phyloP scores from a whole-genome alignment of 371 early-diverging fungal genomes.

The Vairimorpha necatrix region DNA sequence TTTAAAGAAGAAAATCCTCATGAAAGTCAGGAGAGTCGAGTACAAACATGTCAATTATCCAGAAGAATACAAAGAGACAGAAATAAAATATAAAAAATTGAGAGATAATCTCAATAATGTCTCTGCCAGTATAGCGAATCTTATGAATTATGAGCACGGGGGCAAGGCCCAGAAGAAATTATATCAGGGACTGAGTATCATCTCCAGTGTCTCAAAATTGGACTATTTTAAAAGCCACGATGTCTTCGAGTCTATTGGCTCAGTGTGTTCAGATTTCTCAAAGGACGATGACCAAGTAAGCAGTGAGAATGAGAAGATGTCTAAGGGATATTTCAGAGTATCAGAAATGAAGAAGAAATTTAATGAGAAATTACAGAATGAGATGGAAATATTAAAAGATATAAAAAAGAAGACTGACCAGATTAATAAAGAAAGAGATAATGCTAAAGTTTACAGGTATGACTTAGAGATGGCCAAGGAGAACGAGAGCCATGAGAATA shows the following conservation, averaged over 20 bases:
- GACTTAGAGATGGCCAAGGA: conserved; percentile 46
- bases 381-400: conserved; percentile 37
- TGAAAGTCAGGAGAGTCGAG: conserved; percentile 54
- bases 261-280: conserved; percentile 12
- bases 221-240: conserved; percentile 49
- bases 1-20: conserved; percentile 39
- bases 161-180: conserved; percentile 45
- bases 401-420: conserved; percentile 34
- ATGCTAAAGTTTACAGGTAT: conserved; percentile 55
- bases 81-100: conserved; percentile 51
- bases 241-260: conserved; percentile 49
- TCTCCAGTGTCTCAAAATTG: conserved; percentile 29
- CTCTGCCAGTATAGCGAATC: conserved; percentile 23
- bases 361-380: conserved; percentile 42
- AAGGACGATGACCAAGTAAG: conserved; percentile 6
- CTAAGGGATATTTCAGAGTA: conserved; percentile 48
- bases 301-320: conserved; percentile 24
- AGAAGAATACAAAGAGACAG: conserved; percentile 51
- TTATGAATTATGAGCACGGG: conserved; percentile 57
- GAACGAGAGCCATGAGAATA: conserved; percentile 16
- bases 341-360: conserved; percentile 49
- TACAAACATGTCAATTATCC: conserved; percentile 55
- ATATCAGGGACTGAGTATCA: conserved; percentile 45
- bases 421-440: conserved; percentile 56
- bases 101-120: conserved; percentile 41